phyloP scores from a whole-genome alignment of 2,329 filamentous ascomycete genomes.

The Pestalotiopsis sp. region DNA sequence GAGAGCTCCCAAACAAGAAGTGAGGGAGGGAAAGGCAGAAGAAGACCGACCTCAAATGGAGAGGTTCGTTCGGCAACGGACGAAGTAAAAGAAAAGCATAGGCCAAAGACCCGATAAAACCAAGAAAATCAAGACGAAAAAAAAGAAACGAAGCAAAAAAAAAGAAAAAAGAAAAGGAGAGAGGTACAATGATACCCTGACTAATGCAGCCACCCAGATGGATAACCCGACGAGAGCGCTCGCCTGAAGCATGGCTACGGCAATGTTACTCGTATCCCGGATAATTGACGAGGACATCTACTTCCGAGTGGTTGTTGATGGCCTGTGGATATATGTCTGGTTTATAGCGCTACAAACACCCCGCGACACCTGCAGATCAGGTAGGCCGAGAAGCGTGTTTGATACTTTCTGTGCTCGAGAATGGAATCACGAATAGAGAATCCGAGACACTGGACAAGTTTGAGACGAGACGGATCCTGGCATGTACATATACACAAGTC shows the following conservation, averaged over 20 bases:
- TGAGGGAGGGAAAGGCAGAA: neutral
- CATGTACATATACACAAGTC: constrained; percentile 33
- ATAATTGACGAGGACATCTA: neutral
- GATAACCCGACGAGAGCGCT: neutral
- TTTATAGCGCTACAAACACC: neutral
- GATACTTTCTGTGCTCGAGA: neutral
- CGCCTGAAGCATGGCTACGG: neutral
- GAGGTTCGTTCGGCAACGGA: neutral
- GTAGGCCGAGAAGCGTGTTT: neutral
- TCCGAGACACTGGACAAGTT: neutral
- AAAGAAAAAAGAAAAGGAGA: neutral
- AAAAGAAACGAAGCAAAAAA: neutral
- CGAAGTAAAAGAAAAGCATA: neutral
- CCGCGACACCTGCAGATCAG: neutral
- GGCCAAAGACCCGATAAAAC: neutral
- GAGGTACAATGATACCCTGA: neutral
- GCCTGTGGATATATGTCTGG: neutral
- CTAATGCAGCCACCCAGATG: neutral
- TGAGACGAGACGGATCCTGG: neutral
- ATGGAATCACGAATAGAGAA: neutral
- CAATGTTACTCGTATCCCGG: neutral
- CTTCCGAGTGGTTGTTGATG: neutral
- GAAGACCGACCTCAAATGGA: neutral
- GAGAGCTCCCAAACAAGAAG: too few species aligned
- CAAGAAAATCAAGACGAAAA: neutral